A percentile compares a stretch with the other conserved stretches of the same genome.
phyloP scores from a whole-genome alignment of 495 filamentous ascomycete species.

The Bombardia bombarda region DNA sequence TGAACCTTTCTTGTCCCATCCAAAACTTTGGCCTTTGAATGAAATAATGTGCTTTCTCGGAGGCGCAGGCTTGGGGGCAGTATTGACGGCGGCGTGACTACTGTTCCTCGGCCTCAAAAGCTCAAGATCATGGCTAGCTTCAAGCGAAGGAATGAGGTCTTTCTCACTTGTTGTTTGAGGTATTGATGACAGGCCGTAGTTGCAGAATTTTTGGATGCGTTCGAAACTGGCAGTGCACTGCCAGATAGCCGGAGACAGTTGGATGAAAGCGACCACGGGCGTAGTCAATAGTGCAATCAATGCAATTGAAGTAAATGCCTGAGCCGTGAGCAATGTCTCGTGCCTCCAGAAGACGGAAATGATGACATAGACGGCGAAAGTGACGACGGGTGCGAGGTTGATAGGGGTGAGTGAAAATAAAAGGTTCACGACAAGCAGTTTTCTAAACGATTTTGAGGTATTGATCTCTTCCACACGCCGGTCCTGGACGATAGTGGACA shows the following conservation, averaged over 20 bases:
- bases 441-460: conserved; percentile 47
- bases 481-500: conserved; percentile 30
- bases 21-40: neutral
- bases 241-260: conserved; percentile 42
- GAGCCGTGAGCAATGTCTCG: conserved; percentile 33
- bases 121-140: no score
- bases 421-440: conserved; percentile 23
- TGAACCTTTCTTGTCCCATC: neutral
- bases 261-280: conserved; percentile 45
- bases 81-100: no score
- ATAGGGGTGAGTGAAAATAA: conserved; percentile 23
- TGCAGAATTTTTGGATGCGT: conserved; percentile 43
- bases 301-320: conserved; percentile 49
- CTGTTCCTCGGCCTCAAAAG: no score
- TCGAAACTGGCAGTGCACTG: conserved; percentile 48
- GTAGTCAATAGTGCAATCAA: conserved; percentile 48
- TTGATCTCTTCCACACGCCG: conserved; percentile 45
- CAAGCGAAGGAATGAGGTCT: no score
- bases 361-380: conserved; percentile 20
- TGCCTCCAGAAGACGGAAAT: conserved; percentile 12
- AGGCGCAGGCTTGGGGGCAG: no score
- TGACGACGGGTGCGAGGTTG: conserved; percentile 19
- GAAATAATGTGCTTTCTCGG: neutral
- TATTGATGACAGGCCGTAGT: no score
- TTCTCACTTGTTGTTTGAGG: no score